Conservation (phyloP, 73 alveolate species). For the Paramecium octaurelia region DNA sequence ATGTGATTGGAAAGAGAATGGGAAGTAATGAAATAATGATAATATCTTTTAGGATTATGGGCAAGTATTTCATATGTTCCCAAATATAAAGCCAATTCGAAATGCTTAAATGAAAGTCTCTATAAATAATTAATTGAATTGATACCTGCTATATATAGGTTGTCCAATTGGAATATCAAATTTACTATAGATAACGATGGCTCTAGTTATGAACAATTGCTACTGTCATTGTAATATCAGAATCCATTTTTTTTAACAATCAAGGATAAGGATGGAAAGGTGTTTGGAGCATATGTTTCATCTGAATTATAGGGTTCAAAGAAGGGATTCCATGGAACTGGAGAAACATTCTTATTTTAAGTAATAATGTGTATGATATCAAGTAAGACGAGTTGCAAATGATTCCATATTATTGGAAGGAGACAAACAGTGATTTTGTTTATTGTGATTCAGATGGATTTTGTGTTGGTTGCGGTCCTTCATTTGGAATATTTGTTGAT, state of each 20-base stretch:
- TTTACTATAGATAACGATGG: background rate
- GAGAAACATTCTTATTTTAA: conserved; percentile 19
- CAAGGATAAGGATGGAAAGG: background rate
- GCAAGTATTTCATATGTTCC: conserved; percentile 36
- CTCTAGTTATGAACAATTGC: background rate
- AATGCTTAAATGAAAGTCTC: conserved; percentile 6
- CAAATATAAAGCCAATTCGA: background rate
- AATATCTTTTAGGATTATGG: background rate
- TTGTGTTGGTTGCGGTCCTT: conserved; percentile 7
- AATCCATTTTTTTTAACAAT: background rate
- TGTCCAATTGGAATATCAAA: background rate
- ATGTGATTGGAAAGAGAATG: conserved; percentile 24
- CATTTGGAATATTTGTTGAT: background rate
- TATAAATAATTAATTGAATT: conserved; percentile 31
- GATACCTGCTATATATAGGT: conserved; percentile 20
- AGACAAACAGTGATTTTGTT: conserved; percentile 14
- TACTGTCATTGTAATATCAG: background rate
- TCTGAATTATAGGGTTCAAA: background rate
- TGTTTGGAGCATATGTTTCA: conserved; percentile 30
- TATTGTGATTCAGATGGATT: conserved; percentile 25
- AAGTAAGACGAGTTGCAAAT: background rate
- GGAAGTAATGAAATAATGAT: background rate
- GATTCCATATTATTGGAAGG: conserved; percentile 10
- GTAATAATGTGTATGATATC: background rate
- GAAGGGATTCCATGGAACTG: background rate